These are phyloP conservation scores for Torulaspora pretoriensis DNA, from an alignment of 1,139 yeast species.

Conservation along the genomic window DNA sequence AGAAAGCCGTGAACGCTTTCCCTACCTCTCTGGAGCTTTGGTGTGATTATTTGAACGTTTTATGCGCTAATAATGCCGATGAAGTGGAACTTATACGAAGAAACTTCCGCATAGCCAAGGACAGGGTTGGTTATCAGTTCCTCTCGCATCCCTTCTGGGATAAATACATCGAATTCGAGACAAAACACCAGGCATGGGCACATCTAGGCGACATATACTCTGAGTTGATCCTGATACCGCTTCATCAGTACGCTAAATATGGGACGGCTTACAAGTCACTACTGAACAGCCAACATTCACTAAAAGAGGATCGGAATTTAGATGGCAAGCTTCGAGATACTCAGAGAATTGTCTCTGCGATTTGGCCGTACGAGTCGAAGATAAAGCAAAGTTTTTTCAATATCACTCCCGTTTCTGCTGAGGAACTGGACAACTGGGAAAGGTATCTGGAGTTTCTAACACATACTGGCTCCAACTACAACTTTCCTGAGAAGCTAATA, in stretches of 20 bases:
- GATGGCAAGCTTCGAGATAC: slow-evolving; percentile 44
- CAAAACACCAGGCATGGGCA: slow-evolving; percentile 26
- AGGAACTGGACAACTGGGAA: slow-evolving; percentile 48
- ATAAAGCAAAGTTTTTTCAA: slow-evolving; percentile 46
- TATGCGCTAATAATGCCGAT: slow-evolving; percentile 39
- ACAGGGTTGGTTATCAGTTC: slow-evolving; percentile 52
- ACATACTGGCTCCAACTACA: slow-evolving; percentile 12
- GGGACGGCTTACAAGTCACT: slow-evolving; percentile 49
- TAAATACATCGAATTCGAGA: slow-evolving; percentile 49
- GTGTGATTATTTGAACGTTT: slow-evolving; percentile 57
- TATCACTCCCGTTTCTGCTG: slow-evolving; percentile 36
- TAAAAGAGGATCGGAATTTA: slow-evolving; percentile 33
- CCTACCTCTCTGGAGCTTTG: slow-evolving; percentile 63
- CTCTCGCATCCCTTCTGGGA: slow-evolving; percentile 67
- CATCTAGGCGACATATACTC: slow-evolving; percentile 41
- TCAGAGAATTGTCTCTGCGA: slow-evolving; percentile 48
- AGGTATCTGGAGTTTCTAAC: slow-evolving; percentile 47
- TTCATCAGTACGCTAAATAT: slow-evolving; percentile 67
- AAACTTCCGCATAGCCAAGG: slow-evolving; percentile 42
- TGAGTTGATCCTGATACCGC: slow-evolving; percentile 49
- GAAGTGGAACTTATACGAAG: slow-evolving; percentile 37
- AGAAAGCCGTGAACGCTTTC: slow-evolving; percentile 46
- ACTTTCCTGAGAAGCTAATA: slow-evolving; percentile 22
- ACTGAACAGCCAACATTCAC: slow-evolving; percentile 32
- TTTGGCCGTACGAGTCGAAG: slow-evolving; percentile 60